phyloP scores from a whole-genome alignment of 176 grass and related monocot species.

The Oryza rufipogon region DNA sequence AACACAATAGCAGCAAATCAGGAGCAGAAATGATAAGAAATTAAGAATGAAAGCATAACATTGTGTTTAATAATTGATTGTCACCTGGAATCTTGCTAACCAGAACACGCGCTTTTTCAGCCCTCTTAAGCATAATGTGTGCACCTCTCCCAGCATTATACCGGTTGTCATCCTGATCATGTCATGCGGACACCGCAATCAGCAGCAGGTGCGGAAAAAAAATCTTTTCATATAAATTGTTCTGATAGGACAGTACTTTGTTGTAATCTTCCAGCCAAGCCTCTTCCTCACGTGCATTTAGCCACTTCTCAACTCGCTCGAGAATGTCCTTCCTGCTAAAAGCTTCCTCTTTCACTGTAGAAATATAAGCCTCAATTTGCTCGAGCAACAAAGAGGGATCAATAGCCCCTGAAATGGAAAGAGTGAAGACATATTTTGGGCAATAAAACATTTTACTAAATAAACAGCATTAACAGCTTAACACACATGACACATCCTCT shows the following conservation, averaged over 20 bases:
- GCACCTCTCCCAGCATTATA: slow-evolving; percentile 84
- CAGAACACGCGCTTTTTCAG: slow-evolving; percentile 72
- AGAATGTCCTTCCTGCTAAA: slow-evolving; percentile 82
- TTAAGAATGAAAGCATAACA: slow-evolving; percentile 26
- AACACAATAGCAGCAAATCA: slow-evolving; percentile 22
- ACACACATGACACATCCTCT: neutral
- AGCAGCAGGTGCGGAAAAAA: neutral
- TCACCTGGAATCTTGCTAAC: slow-evolving; percentile 85
- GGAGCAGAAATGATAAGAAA: neutral
- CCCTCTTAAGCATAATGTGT: slow-evolving; percentile 74
- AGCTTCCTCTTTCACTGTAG: slow-evolving; percentile 73
- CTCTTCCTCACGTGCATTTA: slow-evolving; percentile 69
- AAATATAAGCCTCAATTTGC: slow-evolving; percentile 63
- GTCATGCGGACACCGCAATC: slow-evolving; percentile 20
- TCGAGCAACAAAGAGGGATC: slow-evolving; percentile 68
- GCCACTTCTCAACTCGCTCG: slow-evolving; percentile 75
- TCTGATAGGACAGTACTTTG: slow-evolving; percentile 46
- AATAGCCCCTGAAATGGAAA: slow-evolving; percentile 60
- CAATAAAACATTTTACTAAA: slow-evolving; percentile 27
- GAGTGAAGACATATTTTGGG: neutral
- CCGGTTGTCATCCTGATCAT: slow-evolving; percentile 68
- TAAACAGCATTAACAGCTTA: neutral
- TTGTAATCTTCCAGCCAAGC: slow-evolving; percentile 84
- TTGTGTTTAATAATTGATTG: neutral
- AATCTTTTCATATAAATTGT: neutral